Evolutionary conservation across 495 filamentous ascomycete species (phyloP), one percentile per base, ranked within the genome.

Genomic region (Aspergillus saccharolyticus): DNA sequence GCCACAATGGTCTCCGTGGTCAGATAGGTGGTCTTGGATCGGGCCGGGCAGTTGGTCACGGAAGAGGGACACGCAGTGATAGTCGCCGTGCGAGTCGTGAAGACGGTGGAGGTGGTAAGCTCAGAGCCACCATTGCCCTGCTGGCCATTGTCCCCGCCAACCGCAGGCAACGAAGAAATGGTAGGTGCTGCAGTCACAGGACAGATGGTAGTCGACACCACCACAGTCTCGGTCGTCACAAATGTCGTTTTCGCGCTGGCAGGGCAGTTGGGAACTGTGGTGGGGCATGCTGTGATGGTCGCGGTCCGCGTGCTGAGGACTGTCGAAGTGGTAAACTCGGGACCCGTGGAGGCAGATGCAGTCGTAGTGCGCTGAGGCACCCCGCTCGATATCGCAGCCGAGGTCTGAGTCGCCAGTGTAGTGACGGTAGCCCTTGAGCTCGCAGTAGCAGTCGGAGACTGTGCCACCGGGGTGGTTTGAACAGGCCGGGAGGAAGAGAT

Each of bases 131-230:
- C 21, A 17, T 28, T 49, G 45, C 20, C 45, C n/a, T n/a, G n/a
- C 3, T 22, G 19, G 18, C 17, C 45, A 21, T 48, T 3, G 20
- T 0, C 17, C 18, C 21, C 21, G 2, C 21, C 19, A 7, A 4
- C 25, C 28, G 15, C 46, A 25, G 46, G 15, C 16, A 10, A 19
- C 3, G 44, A 10, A 8, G 44, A 4, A 1, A 14, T 39, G 1
- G 17, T 22, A 18, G 44, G 18, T 10, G 15, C n/a, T 22, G 20
- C 46, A 7, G 46, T 49, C 6, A 49, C 46, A 9, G 46, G 46
- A 18, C 46, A 49, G n/a, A 49, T 49, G 15, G 46, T 49, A n/a
- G 46, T 49, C 10, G 46, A 49, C 10, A 49, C 21, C 6, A 49
- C 46, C 16, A 49, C 25, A 14, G 46, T 49, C 21, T 49, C 46